Evolutionary conservation across 768 basidiomycete species (phyloP).

Genomic region (Mycena venus): DNA sequence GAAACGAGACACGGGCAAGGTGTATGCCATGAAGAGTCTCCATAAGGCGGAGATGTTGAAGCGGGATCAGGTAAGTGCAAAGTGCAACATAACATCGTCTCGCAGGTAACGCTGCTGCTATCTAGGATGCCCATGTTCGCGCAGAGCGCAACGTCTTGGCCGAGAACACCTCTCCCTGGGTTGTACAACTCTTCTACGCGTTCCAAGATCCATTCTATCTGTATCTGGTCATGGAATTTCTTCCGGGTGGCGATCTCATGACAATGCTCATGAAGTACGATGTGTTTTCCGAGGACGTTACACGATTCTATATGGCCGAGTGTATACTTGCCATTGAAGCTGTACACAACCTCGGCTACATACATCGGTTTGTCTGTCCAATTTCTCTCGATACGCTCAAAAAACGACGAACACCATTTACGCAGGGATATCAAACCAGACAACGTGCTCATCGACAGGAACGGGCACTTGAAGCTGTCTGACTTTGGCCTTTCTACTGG

Average conservation of each 20-base stretch:
- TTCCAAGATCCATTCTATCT: slow-evolving; percentile 97
- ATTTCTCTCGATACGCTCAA: not conserved
- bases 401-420: slow-evolving; percentile 5
- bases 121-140: slow-evolving; percentile 94
- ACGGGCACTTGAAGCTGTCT: slow-evolving; percentile 96
- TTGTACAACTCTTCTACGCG: slow-evolving; percentile 97
- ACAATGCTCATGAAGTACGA: slow-evolving; percentile 99
- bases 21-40: slow-evolving; percentile 99
- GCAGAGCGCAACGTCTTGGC: slow-evolving; percentile 97
- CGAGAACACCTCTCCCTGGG: slow-evolving; percentile 97
- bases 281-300: slow-evolving; percentile 98
- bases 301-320: slow-evolving; percentile 99
- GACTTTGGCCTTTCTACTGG: slow-evolving; percentile 99
- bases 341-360: slow-evolving; percentile 98
- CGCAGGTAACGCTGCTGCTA: slow-evolving; percentile 18
- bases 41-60: slow-evolving; percentile 99
- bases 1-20: slow-evolving; percentile 97
- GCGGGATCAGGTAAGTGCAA: slow-evolving; percentile 91
- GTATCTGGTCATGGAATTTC: slow-evolving; percentile 94
- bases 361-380: slow-evolving; percentile 84
- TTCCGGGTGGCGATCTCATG: slow-evolving; percentile 97
- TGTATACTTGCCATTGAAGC: slow-evolving; percentile 98
- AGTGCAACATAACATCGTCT: not conserved
- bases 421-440: slow-evolving; percentile 98
- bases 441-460: slow-evolving; percentile 98